Percentiles rank a stretch among this genome's conserved stretches.
phyloP scores from a whole-genome alignment of 2,329 filamentous ascomycete genomes.

The Phyllosticta paracitricarpa region DNA sequence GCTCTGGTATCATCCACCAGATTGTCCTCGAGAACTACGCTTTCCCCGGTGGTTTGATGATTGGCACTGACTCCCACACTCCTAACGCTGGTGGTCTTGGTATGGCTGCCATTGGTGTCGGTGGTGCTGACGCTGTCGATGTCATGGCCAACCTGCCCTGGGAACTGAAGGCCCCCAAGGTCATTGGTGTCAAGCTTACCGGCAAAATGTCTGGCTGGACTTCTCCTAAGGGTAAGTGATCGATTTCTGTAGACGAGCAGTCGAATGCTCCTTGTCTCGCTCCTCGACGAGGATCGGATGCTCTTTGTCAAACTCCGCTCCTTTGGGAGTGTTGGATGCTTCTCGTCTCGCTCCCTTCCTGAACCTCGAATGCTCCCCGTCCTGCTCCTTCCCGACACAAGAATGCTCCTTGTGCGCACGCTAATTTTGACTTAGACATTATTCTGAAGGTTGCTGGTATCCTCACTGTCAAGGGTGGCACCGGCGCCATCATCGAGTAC shows the following conservation, averaged over 20 bases:
- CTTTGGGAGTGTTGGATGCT: neutral
- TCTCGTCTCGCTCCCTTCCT: neutral
- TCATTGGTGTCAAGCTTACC: constrained; percentile 93
- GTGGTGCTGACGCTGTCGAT: constrained; percentile 96
- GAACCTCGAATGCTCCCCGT: neutral
- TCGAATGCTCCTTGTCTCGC: neutral
- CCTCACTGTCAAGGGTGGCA: constrained; percentile 95
- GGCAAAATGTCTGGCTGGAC: constrained; percentile 86
- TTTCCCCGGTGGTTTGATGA: constrained; percentile 95
- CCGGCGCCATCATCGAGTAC: constrained; percentile 81
- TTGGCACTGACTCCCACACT: constrained; percentile 96
- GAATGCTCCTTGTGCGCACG: neutral
- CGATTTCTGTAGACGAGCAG: neutral
- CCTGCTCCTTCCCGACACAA: neutral
- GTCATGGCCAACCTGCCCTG: constrained; percentile 96
- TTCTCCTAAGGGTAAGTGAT: constrained; percentile 67
- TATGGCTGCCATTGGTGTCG: constrained; percentile 91
- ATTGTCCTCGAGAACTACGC: constrained; percentile 98
- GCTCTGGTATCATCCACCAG: constrained; percentile 98
- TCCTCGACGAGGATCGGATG: neutral
- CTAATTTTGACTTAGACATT: constrained; percentile 53
- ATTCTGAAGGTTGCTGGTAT: constrained; percentile 97
- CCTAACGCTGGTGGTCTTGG: constrained; percentile 94
- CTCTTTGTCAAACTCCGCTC: neutral
- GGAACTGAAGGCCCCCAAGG: constrained; percentile 96